A percentile compares a stretch with the other conserved stretches of the same genome.
phyloP scores from a whole-genome alignment of 768 basidiomycete genomes.

The Cantharellus anzutake region DNA sequence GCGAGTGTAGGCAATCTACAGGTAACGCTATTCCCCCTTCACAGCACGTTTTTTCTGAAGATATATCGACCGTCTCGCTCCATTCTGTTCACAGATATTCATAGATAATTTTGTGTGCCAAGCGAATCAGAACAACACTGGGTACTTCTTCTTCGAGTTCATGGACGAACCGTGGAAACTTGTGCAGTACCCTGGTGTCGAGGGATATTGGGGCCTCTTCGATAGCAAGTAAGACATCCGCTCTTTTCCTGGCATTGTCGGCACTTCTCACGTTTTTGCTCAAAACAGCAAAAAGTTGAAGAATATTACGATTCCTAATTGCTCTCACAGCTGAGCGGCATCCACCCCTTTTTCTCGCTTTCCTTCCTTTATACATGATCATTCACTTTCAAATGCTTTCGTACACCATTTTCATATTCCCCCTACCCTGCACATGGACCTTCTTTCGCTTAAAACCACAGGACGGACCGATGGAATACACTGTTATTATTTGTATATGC shows the following conservation, averaged over 20 bases:
- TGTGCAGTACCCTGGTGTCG: constrained; percentile 59
- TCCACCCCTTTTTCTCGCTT: background rate
- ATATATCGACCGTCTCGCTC: constrained; percentile 27
- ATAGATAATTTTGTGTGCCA: constrained; percentile 75
- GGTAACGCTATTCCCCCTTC: background rate
- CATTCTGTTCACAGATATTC: constrained; percentile 38
- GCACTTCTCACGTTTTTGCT: background rate
- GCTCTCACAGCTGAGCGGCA: background rate
- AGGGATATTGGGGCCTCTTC: constrained; percentile 13
- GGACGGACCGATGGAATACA: no score
- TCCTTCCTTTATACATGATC: background rate
- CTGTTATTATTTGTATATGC: no score
- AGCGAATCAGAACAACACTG: constrained; percentile 61
- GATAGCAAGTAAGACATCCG: background rate
- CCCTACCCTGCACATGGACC: no score
- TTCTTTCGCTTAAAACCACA: no score
- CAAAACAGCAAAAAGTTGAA: background rate
- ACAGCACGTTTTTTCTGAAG: background rate
- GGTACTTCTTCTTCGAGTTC: constrained; percentile 80
- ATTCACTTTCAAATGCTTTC: no score
- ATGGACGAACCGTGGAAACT: constrained; percentile 75
- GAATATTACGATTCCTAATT: background rate
- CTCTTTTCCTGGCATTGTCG: background rate
- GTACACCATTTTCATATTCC: no score
- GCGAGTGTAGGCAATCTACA: background rate